Conservation (phyloP, 2,329 filamentous ascomycete genomes). For the Hypocrella siamensis region DNA sequence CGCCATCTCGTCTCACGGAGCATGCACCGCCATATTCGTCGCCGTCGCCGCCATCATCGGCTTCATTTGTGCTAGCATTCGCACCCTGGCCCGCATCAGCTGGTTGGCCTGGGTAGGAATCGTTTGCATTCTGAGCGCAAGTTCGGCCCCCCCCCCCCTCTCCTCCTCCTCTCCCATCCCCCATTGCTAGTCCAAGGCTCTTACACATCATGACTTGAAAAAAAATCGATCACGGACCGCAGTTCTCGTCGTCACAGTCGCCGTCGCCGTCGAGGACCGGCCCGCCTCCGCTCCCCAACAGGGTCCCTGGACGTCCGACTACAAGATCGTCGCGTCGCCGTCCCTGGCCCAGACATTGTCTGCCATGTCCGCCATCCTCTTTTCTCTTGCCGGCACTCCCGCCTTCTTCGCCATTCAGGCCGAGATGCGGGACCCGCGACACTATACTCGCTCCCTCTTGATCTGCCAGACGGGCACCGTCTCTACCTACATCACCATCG, state of each 20-base stretch:
- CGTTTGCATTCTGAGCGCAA: conserved; percentile 7
- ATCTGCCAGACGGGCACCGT: conserved; percentile 12
- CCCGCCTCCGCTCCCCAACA: conserved; percentile 12
- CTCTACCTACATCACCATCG: conserved; percentile 16
- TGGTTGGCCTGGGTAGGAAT: conserved; percentile 14
- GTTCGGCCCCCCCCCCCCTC: conserved; percentile 3
- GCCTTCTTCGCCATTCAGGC: conserved; percentile 17
- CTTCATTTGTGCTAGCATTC: conserved; percentile 13
- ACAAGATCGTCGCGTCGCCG: conserved; percentile 8
- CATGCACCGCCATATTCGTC: conserved; percentile 11
- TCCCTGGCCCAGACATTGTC: conserved; percentile 8
- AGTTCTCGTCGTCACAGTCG: conserved; percentile 4
- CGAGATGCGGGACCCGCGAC: conserved; percentile 16
- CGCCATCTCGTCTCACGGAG: conserved; percentile 16
- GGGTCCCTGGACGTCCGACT: too few relatives aligned
- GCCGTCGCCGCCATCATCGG: conserved; percentile 12
- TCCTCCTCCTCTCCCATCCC: not conserved
- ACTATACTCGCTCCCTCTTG: conserved; percentile 13
- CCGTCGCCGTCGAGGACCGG: conserved; percentile 1
- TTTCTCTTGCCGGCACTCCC: conserved; percentile 20
- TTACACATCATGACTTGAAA: not conserved
- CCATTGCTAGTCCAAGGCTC: not conserved
- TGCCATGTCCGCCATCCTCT: conserved; percentile 17
- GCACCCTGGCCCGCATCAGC: conserved; percentile 11
- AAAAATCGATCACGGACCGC: not conserved